A percentile compares a stretch with the other conserved stretches of the same genome.
Evolutionary conservation across 2,329 filamentous ascomycete genomes (phyloP).

Genomic region (Penicillium sp.): DNA sequence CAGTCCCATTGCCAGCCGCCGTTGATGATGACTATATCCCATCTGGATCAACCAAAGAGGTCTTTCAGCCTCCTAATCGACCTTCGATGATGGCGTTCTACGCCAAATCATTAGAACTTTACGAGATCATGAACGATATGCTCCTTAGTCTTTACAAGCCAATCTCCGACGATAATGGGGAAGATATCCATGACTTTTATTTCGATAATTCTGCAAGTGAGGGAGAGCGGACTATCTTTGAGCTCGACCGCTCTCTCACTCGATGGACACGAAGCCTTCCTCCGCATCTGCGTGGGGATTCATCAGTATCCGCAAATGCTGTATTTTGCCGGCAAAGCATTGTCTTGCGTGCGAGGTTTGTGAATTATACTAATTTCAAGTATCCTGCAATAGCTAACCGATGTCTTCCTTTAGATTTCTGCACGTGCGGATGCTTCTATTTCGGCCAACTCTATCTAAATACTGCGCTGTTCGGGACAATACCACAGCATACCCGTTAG

Average conservation of each 20-base stretch:
- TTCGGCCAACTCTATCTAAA: conserved; percentile 33
- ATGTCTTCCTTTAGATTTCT: conserved; percentile 25
- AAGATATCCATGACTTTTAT: conserved; percentile 30
- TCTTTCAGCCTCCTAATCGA: conserved; percentile 19
- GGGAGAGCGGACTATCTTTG: conserved; percentile 32
- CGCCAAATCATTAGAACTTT: conserved; percentile 33
- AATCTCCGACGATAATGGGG: conserved; percentile 21
- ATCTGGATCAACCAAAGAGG: conserved; percentile 11
- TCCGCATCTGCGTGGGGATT: conserved; percentile 22
- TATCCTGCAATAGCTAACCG: neutral
- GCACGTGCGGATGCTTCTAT: conserved; percentile 35
- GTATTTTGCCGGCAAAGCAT: conserved; percentile 34
- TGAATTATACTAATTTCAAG: neutral
- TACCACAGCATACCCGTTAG: conserved; percentile 13
- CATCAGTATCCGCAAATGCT: conserved; percentile 10
- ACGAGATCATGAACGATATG: conserved; percentile 38
- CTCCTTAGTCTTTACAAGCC: conserved; percentile 32
- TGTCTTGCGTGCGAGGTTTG: conserved; percentile 33
- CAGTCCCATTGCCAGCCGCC: conserved; percentile 29
- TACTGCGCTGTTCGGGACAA: conserved; percentile 32
- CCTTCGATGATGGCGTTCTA: conserved; percentile 35
- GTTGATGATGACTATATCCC: conserved; percentile 35
- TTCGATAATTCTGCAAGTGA: conserved; percentile 25
- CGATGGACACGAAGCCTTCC: conserved; percentile 33
- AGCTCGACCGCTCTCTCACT: conserved; percentile 33